Conservation (phyloP, 73 alveolate species). For the Diophrys sp. region DNA sequence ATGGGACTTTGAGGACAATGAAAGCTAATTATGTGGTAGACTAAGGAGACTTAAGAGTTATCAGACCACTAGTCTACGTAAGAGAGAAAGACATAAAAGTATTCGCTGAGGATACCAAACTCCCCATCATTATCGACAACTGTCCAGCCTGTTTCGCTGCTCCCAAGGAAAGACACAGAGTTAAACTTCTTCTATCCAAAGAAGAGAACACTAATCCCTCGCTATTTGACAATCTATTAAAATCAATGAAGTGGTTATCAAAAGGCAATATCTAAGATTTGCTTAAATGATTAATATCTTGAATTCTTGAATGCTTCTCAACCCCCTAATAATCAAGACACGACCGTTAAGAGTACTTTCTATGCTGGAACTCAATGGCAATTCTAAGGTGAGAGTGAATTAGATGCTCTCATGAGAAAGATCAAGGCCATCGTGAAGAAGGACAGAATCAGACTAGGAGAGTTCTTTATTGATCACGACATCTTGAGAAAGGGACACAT, state of each 20-base stretch:
- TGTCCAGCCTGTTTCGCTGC: constrained; percentile 99
- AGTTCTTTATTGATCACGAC: constrained; percentile 90
- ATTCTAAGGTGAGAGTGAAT: constrained; percentile 42
- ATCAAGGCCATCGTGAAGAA: constrained; percentile 83
- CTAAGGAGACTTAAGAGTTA: constrained; percentile 92
- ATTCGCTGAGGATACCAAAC: constrained; percentile 77
- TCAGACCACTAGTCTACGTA: constrained; percentile 94
- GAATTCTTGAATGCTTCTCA: constrained; percentile 75
- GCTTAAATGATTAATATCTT: too few relatives aligned
- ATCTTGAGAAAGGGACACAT: constrained; percentile 89
- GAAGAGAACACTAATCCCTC: constrained; percentile 46
- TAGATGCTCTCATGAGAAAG: constrained; percentile 66
- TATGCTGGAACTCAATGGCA: constrained; percentile 23
- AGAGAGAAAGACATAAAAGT: constrained; percentile 92
- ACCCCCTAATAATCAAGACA: constrained; percentile 33
- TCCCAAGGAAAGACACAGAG: constrained; percentile 97
- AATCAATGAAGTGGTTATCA: background rate
- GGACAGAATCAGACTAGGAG: constrained; percentile 90
- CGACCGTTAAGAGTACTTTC: constrained; percentile 28
- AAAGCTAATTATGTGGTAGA: constrained; percentile 89
- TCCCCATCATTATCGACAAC: constrained; percentile 97
- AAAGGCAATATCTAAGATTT: background rate
- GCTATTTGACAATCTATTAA: background rate
- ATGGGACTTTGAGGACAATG: constrained; percentile 96
- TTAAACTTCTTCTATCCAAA: constrained; percentile 85